A percentile compares a stretch with the other conserved stretches of the same genome.
Conservation (phyloP, 1,284 basidiomycete genomes). For the Peniophora sp. region DNA sequence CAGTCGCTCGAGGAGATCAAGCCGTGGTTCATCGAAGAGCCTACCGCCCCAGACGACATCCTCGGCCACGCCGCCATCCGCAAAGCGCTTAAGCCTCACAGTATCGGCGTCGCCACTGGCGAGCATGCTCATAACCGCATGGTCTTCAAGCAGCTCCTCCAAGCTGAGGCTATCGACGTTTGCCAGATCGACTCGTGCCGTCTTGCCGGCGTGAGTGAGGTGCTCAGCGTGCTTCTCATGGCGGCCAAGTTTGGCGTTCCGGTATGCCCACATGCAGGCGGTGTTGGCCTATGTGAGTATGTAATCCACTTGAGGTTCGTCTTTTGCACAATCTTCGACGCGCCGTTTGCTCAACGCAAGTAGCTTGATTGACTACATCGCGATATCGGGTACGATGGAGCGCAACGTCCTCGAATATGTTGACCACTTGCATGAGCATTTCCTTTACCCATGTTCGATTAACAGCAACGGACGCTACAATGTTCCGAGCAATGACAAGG, state of each 20-base stretch:
- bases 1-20: conserved; percentile 73
- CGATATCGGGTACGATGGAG: conserved; percentile 86
- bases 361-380: conserved; percentile 90
- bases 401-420: conserved; percentile 87
- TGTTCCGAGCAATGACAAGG: conserved; percentile 55
- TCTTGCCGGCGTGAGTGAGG: conserved; percentile 89
- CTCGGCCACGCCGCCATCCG: conserved; percentile 81
- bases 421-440: conserved; percentile 92
- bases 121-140: conserved; percentile 96
- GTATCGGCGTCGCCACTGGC: conserved; percentile 91
- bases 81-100: conserved; percentile 71
- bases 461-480: conserved; percentile 84
- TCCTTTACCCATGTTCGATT: conserved; percentile 84
- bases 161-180: conserved; percentile 92
- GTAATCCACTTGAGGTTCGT: conserved; percentile 73
- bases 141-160: conserved; percentile 95
- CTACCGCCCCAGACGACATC: conserved; percentile 88
- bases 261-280: conserved; percentile 93
- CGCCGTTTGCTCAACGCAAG: conserved; percentile 12
- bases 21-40: conserved; percentile 98
- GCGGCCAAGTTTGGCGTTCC: conserved; percentile 86
- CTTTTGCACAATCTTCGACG: not conserved
- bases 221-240: conserved; percentile 90
- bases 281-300: conserved; percentile 93
- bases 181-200: conserved; percentile 94